Base-by-base conservation (phyloP, 1,284 basidiomycete genomes). In the Mycena citricolor region DNA sequence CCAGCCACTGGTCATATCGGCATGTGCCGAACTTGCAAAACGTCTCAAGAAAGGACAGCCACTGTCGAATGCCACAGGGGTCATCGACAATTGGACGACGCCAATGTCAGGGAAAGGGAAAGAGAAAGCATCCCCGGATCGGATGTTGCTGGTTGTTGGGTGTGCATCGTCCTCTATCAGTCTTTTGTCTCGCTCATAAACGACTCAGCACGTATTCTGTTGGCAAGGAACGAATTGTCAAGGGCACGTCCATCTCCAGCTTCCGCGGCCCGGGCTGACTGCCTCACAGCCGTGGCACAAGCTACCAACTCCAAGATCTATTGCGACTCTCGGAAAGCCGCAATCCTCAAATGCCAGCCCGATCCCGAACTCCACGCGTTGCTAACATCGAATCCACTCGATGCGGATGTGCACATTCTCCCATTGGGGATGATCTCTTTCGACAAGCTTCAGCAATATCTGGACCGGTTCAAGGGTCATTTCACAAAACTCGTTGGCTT, bases 161-260 rank as follows among this genome's bases (percentile, higher is more conserved):
- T 88, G 57, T n/a, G 73, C 60, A 13, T 37, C 12, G 30, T 37
- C 30, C 6, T 12, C 8, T 22, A 31, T 28, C 10, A 7, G 23
- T 20, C 22, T 30, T 28, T 10, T 24, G 13, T 36, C 32, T 13
- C 31, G 33, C 49, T 31, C 41, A 37, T 3, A 39, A 11, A 31
- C 51, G 34, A 51, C 11, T 20, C 48, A 90, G 87, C 10, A 97
- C 95, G 0, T 99, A 99, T 64, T 92, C 91, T 0, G 93, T 99
- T 42, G 95, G 95, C 39, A 99, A 99, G 65, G 95, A 99, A 64
- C 83, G 94, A 31, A 89, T 99, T 35, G 91, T 97, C 23, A 95
- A 97, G 76, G 92, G 90, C 86, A 44, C 32, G n/a, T 32, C 17
- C 8, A 8, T 34, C 24, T 13, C 14, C 26, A 19, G 11, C 7